These are phyloP conservation scores for Gliomastix tumulicola DNA, from an alignment of 2,329 filamentous ascomycete genomes.

Conservation along the genomic window DNA sequence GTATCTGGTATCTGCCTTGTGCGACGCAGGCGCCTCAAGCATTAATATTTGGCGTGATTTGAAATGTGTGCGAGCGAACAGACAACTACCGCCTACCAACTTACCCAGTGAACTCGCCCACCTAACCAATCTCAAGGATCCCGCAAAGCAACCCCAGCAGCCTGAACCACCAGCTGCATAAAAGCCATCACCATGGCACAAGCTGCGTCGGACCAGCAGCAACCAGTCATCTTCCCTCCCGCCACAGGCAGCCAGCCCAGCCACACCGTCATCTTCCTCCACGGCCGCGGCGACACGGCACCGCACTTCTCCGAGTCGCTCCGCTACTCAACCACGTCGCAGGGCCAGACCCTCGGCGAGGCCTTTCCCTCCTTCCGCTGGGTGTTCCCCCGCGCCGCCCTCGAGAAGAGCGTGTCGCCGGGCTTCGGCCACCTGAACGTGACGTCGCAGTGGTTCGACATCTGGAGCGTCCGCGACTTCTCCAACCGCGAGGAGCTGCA, in stretches of 20 bases:
- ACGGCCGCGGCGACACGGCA: conserved; percentile 34
- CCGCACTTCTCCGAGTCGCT: conserved; percentile 22
- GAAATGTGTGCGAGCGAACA: too few relatives aligned
- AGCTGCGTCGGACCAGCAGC: neutral
- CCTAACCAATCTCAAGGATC: too few relatives aligned
- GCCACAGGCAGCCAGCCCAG: conserved; percentile 15
- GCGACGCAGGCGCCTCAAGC: too few relatives aligned
- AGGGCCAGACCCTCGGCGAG: conserved; percentile 22
- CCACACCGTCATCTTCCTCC: conserved; percentile 37
- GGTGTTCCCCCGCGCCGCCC: conserved; percentile 39
- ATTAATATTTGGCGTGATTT: too few relatives aligned
- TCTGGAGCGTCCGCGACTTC: conserved; percentile 33
- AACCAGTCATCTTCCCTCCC: too few relatives aligned
- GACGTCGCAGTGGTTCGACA: conserved; percentile 43
- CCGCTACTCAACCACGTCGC: conserved; percentile 18
- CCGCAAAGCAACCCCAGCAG: too few relatives aligned
- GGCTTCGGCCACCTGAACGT: conserved; percentile 10
- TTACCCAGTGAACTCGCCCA: too few relatives aligned
- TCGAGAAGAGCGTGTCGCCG: conserved; percentile 14
- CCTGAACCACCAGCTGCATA: too few relatives aligned
- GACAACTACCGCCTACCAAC: too few relatives aligned
- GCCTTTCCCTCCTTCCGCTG: conserved; percentile 37
- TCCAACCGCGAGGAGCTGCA: conserved; percentile 34
- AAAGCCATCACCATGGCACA: too few relatives aligned
- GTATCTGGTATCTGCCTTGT: too few relatives aligned